Evolutionary conservation across 768 basidiomycete species (phyloP), one percentile per base, ranked within the genome.

Genomic region (Boletales sp.): DNA sequence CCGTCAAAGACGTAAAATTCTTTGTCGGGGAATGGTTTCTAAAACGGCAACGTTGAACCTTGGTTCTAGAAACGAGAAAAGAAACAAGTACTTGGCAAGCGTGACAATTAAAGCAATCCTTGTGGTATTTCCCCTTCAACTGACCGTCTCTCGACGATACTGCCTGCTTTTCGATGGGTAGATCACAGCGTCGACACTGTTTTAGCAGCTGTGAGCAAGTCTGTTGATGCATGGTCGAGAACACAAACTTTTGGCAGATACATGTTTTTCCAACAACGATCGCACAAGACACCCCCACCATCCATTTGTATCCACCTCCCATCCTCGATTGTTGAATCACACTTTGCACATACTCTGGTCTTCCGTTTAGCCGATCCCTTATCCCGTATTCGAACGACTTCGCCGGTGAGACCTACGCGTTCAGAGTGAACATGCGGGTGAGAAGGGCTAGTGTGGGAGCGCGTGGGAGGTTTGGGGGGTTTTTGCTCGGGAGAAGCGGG

Each of bases 51-150:
- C n/a, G 17, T 63, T 17, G 56, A 49, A 41, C 32, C 11, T 8
- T 18, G 15, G n/a, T 11, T 37, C 42, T 13, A 8, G 11, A 15
- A 35, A 50, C 17, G 10, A 45, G 44, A 50, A 40, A 15, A 24
- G 39, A 42, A 27, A 69, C 76, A 50, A 18, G 8, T 65, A 89
- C 87, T 61, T 89, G 81, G 69, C 94, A 97, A 3, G 73, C 80
- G 52, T 82, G 75, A 69, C 94, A 97, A 58, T 85, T 90, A 65
- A 97, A 97, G 70, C 94, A 97, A 35, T 84, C 83, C 51, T 82
- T 81, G 63, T 95, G 94, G 68, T 94, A 95, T 67, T 97, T 97
- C 52, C 94, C 94, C 68, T 94, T 94, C 41, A 97, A 76, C 68
- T 95, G 94, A 2, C 94, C 94, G 62, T 97, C 94, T 12, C 87